Percentiles rank a stretch among this genome's conserved stretches.
Conservation (phyloP, 2,329 filamentous ascomycete species). For the Cytospora schulzeri region DNA sequence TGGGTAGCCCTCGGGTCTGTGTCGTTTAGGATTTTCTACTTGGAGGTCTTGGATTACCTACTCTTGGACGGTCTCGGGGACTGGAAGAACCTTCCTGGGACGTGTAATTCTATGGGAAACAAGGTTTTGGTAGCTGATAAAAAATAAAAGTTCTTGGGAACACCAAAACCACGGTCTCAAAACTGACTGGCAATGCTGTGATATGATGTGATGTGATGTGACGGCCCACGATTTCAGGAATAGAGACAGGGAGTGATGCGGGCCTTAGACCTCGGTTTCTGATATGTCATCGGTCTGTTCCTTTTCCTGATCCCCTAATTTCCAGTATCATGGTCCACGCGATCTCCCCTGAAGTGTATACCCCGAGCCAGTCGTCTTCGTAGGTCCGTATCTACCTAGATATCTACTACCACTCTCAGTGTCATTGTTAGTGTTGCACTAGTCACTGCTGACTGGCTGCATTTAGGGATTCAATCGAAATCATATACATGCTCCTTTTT, state of each 20-base stretch:
- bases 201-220: neutral
- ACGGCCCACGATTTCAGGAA: neutral
- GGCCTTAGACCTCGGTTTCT: too few relatives aligned
- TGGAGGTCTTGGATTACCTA: neutral
- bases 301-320: too few relatives aligned
- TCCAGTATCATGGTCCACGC: neutral
- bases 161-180: neutral
- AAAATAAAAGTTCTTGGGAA: neutral
- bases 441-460: neutral
- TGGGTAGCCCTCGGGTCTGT: neutral
- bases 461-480: neutral
- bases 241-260: neutral
- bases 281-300: too few relatives aligned
- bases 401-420: too few relatives aligned
- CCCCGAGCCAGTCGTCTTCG: neutral
- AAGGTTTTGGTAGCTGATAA: neutral
- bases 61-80: neutral
- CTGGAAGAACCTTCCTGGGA: neutral
- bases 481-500: neutral
- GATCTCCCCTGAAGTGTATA: neutral
- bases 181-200: too few relatives aligned
- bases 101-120: constrained; percentile 1
- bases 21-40: neutral
- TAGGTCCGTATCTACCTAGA: neutral
- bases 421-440: too few relatives aligned